A percentile compares a stretch with the other conserved stretches of the same genome.
These are phyloP conservation scores for Dioszegia hungarica DNA, from an alignment of 768 basidiomycete genomes.

Conservation along the genomic window DNA sequence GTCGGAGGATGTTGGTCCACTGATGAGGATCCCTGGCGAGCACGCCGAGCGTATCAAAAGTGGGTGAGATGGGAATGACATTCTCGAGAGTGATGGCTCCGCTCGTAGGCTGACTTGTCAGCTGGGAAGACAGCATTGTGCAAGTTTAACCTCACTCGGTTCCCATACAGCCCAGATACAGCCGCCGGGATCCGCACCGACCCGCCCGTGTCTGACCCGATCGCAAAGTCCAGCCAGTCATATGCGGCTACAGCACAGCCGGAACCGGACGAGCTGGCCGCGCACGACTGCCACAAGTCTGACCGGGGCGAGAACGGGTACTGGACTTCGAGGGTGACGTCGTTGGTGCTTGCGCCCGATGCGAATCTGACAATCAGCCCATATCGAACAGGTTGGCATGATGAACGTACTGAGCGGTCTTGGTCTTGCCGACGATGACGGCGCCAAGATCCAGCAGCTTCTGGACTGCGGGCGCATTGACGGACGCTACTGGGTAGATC, in stretches of 20 bases:
- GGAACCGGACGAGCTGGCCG: constrained; percentile 34
- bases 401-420: constrained; percentile 44
- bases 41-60: constrained; percentile 31
- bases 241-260: constrained; percentile 41
- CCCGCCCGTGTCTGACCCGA: constrained; percentile 40
- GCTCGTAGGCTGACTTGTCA: constrained; percentile 19
- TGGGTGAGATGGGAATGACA: constrained; percentile 22
- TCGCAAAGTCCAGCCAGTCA: constrained; percentile 40
- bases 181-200: constrained; percentile 3
- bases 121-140: background rate
- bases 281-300: constrained; percentile 37
- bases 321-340: constrained; percentile 10
- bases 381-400: background rate
- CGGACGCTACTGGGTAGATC: constrained; percentile 49
- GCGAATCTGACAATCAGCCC: background rate
- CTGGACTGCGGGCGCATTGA: constrained; percentile 53
- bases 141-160: constrained; percentile 11
- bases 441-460: constrained; percentile 55
- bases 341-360: constrained; percentile 7
- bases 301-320: constrained; percentile 43
- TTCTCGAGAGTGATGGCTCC: constrained; percentile 25
- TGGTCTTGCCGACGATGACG: constrained; percentile 57
- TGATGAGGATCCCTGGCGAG: constrained; percentile 25
- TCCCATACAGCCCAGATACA: constrained; percentile 18
- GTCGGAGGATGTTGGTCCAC: constrained; percentile 6